These are phyloP conservation scores for Rhizopus delemar DNA, from an alignment of 371 early-diverging fungal species.

Conservation along the genomic window DNA sequence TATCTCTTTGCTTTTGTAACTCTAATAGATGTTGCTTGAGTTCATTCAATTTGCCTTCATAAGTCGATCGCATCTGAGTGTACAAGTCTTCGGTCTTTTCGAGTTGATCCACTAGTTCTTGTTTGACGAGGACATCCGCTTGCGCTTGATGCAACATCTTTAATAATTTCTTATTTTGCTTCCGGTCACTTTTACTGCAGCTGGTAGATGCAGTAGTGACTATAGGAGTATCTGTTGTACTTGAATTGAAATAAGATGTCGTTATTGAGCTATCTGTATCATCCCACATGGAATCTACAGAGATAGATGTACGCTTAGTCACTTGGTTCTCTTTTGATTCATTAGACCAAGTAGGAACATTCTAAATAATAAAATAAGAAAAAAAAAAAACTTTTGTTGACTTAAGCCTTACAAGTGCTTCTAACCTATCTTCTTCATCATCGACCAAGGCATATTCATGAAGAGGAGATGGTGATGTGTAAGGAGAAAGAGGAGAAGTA, in stretches of 20 bases:
- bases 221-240: constrained; percentile 4
- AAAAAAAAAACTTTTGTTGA: neutral
- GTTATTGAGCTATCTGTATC: constrained; percentile 46
- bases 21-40: constrained; percentile 59
- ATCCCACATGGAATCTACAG: constrained; percentile 46
- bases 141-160: constrained; percentile 67
- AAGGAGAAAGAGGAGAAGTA: neutral
- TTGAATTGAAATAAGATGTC: constrained; percentile 26
- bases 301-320: constrained; percentile 39
- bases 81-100: constrained; percentile 60
- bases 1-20: constrained; percentile 64
- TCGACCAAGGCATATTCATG: neutral
- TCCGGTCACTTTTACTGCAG: constrained; percentile 16
- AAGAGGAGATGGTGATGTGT: neutral
- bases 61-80: constrained; percentile 56
- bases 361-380: constrained; percentile 20
- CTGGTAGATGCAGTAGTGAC: constrained; percentile 2
- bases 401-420: constrained; percentile 40
- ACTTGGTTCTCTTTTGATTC: constrained; percentile 23
- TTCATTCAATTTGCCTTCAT: constrained; percentile 63
- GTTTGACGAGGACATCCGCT: constrained; percentile 63
- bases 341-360: constrained; percentile 51
- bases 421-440: constrained; percentile 35
- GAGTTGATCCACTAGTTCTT: constrained; percentile 56
- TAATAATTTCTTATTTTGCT: constrained; percentile 32